phyloP scores from a whole-genome alignment of 768 basidiomycete species.

The Tulasnella sp. region DNA sequence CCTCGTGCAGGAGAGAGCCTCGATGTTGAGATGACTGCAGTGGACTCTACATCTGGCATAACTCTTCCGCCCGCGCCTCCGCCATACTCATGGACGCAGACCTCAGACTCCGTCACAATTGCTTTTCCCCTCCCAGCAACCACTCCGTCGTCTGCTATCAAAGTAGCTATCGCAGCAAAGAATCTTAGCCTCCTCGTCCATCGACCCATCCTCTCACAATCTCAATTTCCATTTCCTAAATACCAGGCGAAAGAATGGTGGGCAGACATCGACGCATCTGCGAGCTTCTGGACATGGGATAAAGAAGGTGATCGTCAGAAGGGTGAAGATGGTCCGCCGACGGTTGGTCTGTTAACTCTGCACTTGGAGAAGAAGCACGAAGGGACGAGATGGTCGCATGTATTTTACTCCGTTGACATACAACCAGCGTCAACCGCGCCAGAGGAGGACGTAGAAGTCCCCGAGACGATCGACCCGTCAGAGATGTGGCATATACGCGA shows the following conservation, averaged over 20 bases:
- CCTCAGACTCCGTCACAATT: constrained; percentile 68
- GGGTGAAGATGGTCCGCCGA: not conserved
- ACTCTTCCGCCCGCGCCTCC: constrained; percentile 39
- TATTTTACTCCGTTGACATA: constrained; percentile 48
- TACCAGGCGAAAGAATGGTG: constrained; percentile 59
- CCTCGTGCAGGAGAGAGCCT: constrained; percentile 51
- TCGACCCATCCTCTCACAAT: constrained; percentile 22
- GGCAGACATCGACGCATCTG: constrained; percentile 63
- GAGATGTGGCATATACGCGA: constrained; percentile 72
- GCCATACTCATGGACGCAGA: constrained; percentile 91
- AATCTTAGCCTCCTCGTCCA: constrained; percentile 50
- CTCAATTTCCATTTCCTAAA: constrained; percentile 35
- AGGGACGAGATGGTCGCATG: constrained; percentile 74
- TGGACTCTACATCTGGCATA: constrained; percentile 20
- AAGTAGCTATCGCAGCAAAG: constrained; percentile 50
- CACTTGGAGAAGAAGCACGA: constrained; percentile 81
- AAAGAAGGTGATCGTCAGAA: constrained; percentile 54
- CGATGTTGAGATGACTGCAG: constrained; percentile 27
- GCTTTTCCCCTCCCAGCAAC: constrained; percentile 71
- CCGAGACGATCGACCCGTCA: constrained; percentile 79
- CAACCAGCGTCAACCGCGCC: constrained; percentile 22
- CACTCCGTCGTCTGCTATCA: constrained; percentile 52
- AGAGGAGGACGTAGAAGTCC: constrained; percentile 48
- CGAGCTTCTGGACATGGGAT: constrained; percentile 94
- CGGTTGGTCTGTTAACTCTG: constrained; percentile 54